A percentile compares a stretch with the other conserved stretches of the same genome.
Evolutionary conservation across 1,284 basidiomycete genomes (phyloP).

Genomic region (Meripilus lineatus): DNA sequence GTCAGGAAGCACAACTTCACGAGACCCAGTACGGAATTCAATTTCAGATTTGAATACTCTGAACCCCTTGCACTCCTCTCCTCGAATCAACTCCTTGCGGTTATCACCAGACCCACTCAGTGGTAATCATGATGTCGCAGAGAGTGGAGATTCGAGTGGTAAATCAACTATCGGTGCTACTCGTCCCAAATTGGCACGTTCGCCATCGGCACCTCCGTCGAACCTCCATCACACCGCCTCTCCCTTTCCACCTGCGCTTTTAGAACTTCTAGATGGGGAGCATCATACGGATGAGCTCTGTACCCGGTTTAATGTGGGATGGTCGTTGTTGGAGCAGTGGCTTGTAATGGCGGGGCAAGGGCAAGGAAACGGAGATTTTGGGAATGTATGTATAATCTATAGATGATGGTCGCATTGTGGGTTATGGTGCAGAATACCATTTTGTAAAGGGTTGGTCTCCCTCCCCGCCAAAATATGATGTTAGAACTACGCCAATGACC

Average conservation of each 20-base stretch:
- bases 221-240: conserved; percentile 19
- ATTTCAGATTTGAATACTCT: background rate
- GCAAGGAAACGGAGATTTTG: conserved; percentile 40
- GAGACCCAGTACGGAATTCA: background rate
- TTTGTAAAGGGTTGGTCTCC: background rate
- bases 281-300: conserved; percentile 92
- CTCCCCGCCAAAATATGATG: background rate
- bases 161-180: conserved; percentile 22
- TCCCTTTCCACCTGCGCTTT: conserved; percentile 52
- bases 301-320: conserved; percentile 76
- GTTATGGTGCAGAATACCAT: too few relatives aligned
- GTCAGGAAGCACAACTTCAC: background rate
- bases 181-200: conserved; percentile 43
- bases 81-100: conserved; percentile 13
- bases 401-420: too few relatives aligned
- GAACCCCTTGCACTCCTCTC: conserved; percentile 16
- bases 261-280: conserved; percentile 73
- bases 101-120: conserved; percentile 14
- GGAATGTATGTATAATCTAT: conserved; percentile 48
- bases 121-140: conserved; percentile 15
- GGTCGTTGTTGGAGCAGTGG: conserved; percentile 80
- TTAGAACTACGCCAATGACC: conserved; percentile 52
- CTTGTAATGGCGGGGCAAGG: conserved; percentile 61
- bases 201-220: conserved; percentile 34
- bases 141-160: conserved; percentile 25